Conservation (phyloP, 345 rosid species). For the Brassica cretica region DNA sequence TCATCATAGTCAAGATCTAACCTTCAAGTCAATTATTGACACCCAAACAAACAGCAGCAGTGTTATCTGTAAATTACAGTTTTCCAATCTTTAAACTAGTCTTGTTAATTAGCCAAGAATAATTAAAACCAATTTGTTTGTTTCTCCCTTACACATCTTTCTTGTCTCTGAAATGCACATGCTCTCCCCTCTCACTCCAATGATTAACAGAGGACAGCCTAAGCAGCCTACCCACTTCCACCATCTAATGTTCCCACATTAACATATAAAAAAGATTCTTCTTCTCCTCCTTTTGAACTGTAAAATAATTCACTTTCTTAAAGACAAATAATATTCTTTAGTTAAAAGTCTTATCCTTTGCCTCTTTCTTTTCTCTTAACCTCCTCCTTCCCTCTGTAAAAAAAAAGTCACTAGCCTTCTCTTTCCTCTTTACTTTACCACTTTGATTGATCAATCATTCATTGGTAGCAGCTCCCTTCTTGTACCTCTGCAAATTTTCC, state of each 20-base stretch:
- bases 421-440: slow-evolving; percentile 25
- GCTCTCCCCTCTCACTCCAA: slow-evolving; percentile 39
- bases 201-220: slow-evolving; percentile 41
- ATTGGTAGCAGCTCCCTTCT: not conserved
- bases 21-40: slow-evolving; percentile 39
- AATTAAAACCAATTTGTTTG: slow-evolving; percentile 29
- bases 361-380: slow-evolving; percentile 23
- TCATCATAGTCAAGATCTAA: slow-evolving; percentile 37
- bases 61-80: slow-evolving; percentile 9
- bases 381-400: slow-evolving; percentile 5
- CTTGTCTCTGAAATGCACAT: slow-evolving; percentile 39
- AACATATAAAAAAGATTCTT: slow-evolving; percentile 38
- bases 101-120: slow-evolving; percentile 4
- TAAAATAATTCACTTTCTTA: slow-evolving; percentile 29
- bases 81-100: not conserved
- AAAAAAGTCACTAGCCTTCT: slow-evolving; percentile 36
- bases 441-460: slow-evolving; percentile 39
- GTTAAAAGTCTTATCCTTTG: slow-evolving; percentile 28
- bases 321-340: not conserved
- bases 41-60: slow-evolving; percentile 6
- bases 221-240: slow-evolving; percentile 45
- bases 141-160: slow-evolving; percentile 34
- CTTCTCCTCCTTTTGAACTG: slow-evolving; percentile 41
- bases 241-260: slow-evolving; percentile 39
- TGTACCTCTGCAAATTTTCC: slow-evolving; percentile 6